Evolutionary conservation across 2,329 filamentous ascomycete genomes (phyloP).

Genomic region (Calonectria crousiana): DNA sequence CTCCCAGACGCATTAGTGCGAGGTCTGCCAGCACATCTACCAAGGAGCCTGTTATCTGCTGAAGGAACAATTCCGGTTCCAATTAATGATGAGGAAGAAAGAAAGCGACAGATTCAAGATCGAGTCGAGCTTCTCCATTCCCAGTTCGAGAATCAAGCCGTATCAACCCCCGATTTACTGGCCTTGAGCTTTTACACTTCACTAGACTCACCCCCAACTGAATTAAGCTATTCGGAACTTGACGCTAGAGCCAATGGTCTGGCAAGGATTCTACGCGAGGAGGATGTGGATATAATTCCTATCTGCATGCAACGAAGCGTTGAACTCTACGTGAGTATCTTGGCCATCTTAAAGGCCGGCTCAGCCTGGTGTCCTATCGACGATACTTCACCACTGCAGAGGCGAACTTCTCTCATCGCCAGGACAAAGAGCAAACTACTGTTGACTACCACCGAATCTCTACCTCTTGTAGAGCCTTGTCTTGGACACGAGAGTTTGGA

Average conservation of each 20-base stretch:
- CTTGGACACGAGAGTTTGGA: background rate
- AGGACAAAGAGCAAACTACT: background rate
- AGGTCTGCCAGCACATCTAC: background rate
- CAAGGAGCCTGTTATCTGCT: background rate
- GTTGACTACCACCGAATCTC: background rate
- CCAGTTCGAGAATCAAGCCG: background rate
- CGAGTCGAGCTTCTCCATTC: background rate
- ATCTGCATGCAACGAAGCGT: background rate
- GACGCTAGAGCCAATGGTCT: background rate
- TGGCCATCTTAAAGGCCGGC: background rate
- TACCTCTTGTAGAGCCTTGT: background rate
- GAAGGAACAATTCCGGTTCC: background rate
- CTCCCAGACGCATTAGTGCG: background rate
- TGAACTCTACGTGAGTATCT: background rate
- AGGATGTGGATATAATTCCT: background rate
- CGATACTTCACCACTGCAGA: background rate
- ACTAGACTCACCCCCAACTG: background rate
- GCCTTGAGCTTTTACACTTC: background rate
- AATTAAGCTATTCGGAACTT: background rate
- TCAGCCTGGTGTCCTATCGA: background rate
- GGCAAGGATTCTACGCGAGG: background rate
- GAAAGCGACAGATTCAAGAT: background rate
- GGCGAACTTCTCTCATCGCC: background rate
- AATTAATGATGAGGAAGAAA: background rate
- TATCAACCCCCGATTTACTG: background rate